Evolutionary conservation across 805 yeast species (phyloP).

Genomic region (Pichia cephalocereana): DNA sequence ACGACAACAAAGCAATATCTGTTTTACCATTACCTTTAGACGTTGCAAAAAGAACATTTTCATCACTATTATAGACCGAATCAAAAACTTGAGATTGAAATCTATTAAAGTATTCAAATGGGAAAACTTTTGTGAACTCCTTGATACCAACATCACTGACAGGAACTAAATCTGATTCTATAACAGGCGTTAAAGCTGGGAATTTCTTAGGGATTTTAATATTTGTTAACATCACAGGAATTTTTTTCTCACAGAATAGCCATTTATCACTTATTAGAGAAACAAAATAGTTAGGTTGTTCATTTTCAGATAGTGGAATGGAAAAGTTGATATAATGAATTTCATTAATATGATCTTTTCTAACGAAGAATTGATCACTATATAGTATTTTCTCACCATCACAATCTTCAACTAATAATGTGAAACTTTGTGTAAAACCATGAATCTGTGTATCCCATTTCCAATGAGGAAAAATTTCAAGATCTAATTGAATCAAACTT

Average conservation of each 20-base stretch:
- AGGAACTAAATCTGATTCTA: conserved; percentile 43
- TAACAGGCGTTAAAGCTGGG: conserved; percentile 50
- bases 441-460: conserved; percentile 64
- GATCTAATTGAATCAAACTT: conserved; percentile 51
- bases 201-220: conserved; percentile 54
- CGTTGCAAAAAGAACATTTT: conserved; percentile 55
- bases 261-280: conserved; percentile 72
- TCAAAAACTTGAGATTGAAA: conserved; percentile 68
- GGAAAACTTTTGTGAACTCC: conserved; percentile 39
- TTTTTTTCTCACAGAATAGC: conserved; percentile 63
- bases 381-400: conserved; percentile 71
- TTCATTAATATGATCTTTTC: conserved; percentile 37
- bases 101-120: conserved; percentile 51
- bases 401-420: conserved; percentile 70
- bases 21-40: conserved; percentile 75
- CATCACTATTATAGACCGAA: conserved; percentile 43
- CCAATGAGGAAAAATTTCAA: conserved; percentile 67
- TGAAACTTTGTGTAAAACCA: conserved; percentile 55
- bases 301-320: conserved; percentile 48
- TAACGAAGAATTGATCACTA: conserved; percentile 44
- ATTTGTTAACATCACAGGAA: conserved; percentile 48
- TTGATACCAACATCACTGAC: conserved; percentile 37
- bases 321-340: conserved; percentile 57
- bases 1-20: conserved; percentile 59
- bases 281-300: conserved; percentile 64